Conservation (phyloP, 352 stramenopile genomes). For the Phytopythium ostracodes region DNA sequence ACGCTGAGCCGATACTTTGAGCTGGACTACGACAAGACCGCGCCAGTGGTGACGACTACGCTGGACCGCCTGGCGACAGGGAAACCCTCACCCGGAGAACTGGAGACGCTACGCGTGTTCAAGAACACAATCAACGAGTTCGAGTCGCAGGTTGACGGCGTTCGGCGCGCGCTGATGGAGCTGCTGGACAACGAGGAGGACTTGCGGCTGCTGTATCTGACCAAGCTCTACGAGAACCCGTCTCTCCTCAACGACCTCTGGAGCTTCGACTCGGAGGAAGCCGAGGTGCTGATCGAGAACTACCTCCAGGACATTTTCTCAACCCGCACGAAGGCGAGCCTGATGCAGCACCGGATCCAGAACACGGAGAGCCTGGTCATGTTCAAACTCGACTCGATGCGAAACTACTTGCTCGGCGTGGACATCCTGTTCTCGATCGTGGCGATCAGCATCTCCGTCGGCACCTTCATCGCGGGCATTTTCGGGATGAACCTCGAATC, state of each 20-base stretch:
- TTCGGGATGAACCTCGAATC: conserved; percentile 69
- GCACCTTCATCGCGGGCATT: conserved; percentile 48
- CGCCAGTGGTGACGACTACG: conserved; percentile 35
- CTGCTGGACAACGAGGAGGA: conserved; percentile 72
- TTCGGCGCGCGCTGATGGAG: conserved; percentile 63
- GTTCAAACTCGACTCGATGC: conserved; percentile 65
- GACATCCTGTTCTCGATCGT: conserved; percentile 57
- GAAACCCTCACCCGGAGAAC: conserved; percentile 35
- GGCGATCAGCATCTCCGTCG: conserved; percentile 50
- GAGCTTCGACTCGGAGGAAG: conserved; percentile 54
- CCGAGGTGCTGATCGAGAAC: conserved; percentile 51
- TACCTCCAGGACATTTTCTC: conserved; percentile 67
- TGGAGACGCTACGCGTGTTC: conserved; percentile 60
- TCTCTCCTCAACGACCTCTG: conserved; percentile 27
- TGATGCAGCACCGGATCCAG: conserved; percentile 67
- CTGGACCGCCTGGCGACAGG: conserved; percentile 48
- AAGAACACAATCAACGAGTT: conserved; percentile 82
- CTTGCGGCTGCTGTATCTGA: conserved; percentile 57
- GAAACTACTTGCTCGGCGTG: conserved; percentile 56
- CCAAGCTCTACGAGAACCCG: conserved; percentile 37
- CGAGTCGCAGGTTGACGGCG: conserved; percentile 51
- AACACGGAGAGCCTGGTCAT: conserved; percentile 73
- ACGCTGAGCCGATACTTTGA: conserved; percentile 60
- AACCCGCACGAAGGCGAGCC: conserved; percentile 55
- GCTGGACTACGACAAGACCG: conserved; percentile 34